Evolutionary conservation across 2,329 filamentous ascomycete species (phyloP), one percentile per base, ranked within the genome.

Genomic region (Elsinoe perseae): DNA sequence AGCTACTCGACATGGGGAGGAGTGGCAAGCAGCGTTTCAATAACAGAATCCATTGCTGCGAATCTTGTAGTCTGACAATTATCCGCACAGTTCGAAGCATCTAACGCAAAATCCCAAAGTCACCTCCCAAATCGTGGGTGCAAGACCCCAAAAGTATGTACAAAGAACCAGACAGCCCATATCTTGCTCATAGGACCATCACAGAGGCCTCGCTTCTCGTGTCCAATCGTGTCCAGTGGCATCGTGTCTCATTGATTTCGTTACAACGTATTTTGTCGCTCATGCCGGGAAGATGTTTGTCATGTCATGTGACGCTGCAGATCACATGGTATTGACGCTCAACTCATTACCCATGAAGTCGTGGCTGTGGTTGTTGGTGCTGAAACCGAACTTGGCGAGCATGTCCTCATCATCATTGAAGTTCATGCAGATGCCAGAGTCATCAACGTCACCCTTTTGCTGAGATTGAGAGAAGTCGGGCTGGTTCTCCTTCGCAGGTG

Each of bases 401-500:
- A 42, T 58, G 28, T 68, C 56, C 18, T 68, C 64, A 12, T 70
- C 69, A 21, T 71, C 68, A 58, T 68, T 65, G 23, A 71, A 58
- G 27, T 61, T 62, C 66, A 71, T 67, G 21, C 68, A 68, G 38
- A 71, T 70, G 18, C 69, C 69, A 46, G 66, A 69, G 59, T 71
- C 69, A 56, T 71, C 69, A 25, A 70, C 63, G 57, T 71, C 68
- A 5, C 62, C 54, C 28, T 68, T 65, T 32, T 64, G 57, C 16
- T 57, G 56, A 46, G 32, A 48, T 21, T 20, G 36, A 3, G 48
- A 54, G 48, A 54, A 54, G n/a, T 56, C 43, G 10, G 18, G 38
- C 20, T 56, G 50, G n/a, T 54, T 55, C 14, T 43, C 52, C 32
- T 61, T 58, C 16, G 23, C 27, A 12, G 53, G 42, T 14, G 32